Conservation (phyloP, 192 early-diverging fungal species). For the Rhizophagus clarus region DNA sequence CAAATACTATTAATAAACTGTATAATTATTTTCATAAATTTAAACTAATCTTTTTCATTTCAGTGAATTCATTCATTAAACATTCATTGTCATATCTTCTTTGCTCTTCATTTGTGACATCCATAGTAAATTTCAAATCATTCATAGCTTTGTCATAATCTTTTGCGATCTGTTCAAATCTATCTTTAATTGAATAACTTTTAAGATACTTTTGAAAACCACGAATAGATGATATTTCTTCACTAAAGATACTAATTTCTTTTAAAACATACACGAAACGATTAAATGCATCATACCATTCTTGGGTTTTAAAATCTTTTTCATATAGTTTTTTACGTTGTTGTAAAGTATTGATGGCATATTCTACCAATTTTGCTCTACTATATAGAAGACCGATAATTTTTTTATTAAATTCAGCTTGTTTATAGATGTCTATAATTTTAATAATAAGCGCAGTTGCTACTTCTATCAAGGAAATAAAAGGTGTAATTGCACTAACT, state of each 20-base stretch:
- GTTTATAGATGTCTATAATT: neutral
- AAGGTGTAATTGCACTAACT: too few relatives aligned
- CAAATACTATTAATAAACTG: too few relatives aligned
- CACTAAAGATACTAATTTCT: neutral
- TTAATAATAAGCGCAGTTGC: too few relatives aligned
- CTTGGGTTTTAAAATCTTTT: neutral
- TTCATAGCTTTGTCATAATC: neutral
- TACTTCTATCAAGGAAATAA: too few relatives aligned
- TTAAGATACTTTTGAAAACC: conserved; percentile 6
- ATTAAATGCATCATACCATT: conserved; percentile 9
- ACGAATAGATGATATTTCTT: neutral
- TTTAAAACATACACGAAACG: neutral
- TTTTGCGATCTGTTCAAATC: neutral
- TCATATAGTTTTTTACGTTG: neutral
- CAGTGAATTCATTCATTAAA: too few relatives aligned
- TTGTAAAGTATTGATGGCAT: neutral
- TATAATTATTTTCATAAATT: too few relatives aligned
- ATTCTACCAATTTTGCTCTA: neutral
- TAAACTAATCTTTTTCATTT: too few relatives aligned
- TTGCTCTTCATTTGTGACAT: neutral
- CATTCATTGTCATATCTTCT: neutral
- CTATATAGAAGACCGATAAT: neutral
- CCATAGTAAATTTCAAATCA: neutral
- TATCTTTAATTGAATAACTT: neutral
- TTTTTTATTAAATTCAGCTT: conserved; percentile 11